Base-by-base conservation (phyloP, 75 land plant genomes). In the Adiantum capillusveneris region DNA sequence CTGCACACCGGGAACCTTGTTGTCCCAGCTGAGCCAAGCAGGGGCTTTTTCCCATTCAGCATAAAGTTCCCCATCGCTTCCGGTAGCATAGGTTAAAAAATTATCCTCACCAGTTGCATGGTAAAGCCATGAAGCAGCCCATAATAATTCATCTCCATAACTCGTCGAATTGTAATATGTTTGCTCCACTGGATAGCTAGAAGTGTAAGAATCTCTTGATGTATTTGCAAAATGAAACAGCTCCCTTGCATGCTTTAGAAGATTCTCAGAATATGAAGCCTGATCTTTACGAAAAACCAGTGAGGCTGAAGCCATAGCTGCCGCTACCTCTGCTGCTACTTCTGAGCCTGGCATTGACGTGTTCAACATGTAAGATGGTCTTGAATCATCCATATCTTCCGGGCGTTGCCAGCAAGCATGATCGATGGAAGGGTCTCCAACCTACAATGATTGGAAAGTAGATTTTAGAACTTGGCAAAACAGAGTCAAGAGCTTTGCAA, bases 21-120 rank as follows among this genome's bases (percentile, higher is more conserved):
- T 72, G 61, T 95, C 96, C 99, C 96, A 95, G 65, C 99, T 90
- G 67, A 95, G 87, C 99, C 99, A 95, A 46, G 85, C 71, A 25
- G 99, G 96, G 61, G 67, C 80, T 29, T 57, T 50, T 29, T 84
- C 86, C 92, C 88, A 95, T 20, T 79, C 75, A 16, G 86, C 99
- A 78, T 66, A 90, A 13, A 27, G 22, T 28, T 79, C 53, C 22
- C 95, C 96, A 66, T 81, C 71, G 31, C 68, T 42, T 16, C 72
- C 81, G 0, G 96, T 76, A 22, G 75, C 96, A 76, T 80, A 95
- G 9, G 74, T 58, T 37, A 90, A 54, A 60, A 79, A 93, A 16
- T 64, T 17, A 17, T 74, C 48, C 6, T 93, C 83, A 14, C 79
- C 79, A 30, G 87, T 93, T 17, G 98, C 96, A 79, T 89, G 84